These are phyloP conservation scores for Biscogniauxia marginata DNA, from an alignment of 2,329 filamentous ascomycete genomes.

Conservation along the genomic window DNA sequence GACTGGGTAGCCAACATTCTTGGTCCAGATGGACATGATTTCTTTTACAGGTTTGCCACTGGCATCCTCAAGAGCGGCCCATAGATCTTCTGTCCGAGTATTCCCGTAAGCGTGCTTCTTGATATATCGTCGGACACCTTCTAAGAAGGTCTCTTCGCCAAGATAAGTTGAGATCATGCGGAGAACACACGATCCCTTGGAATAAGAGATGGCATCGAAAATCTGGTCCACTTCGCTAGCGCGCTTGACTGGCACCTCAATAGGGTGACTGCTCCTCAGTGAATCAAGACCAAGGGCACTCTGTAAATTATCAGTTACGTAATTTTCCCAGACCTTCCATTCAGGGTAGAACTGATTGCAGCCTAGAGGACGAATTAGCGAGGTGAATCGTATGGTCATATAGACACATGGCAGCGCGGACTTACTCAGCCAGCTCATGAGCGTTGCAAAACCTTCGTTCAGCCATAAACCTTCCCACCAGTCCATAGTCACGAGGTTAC, in stretches of 20 bases:
- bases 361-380: slow-evolving; percentile 55
- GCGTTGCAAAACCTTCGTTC: slow-evolving; percentile 89
- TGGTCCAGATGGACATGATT: slow-evolving; percentile 96
- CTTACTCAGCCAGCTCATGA: slow-evolving; percentile 73
- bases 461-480: slow-evolving; percentile 98
- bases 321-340: slow-evolving; percentile 97
- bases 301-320: slow-evolving; percentile 90
- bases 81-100: slow-evolving; percentile 86
- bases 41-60: slow-evolving; percentile 88
- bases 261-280: slow-evolving; percentile 89
- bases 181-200: slow-evolving; percentile 91
- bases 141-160: slow-evolving; percentile 88
- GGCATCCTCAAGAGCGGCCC: slow-evolving; percentile 81
- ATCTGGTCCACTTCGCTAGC: slow-evolving; percentile 98
- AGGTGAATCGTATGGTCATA: background rate
- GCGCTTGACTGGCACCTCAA: slow-evolving; percentile 93
- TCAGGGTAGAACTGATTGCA: slow-evolving; percentile 95
- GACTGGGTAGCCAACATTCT: slow-evolving; percentile 91
- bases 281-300: slow-evolving; percentile 86
- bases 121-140: slow-evolving; percentile 85
- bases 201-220: slow-evolving; percentile 96
- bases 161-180: slow-evolving; percentile 97
- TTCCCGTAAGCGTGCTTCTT: slow-evolving; percentile 98
- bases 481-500: slow-evolving; percentile 96
- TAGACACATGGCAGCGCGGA: slow-evolving; percentile 2